Base-by-base conservation (phyloP, 768 basidiomycete species). In the Suillus brevipes region DNA sequence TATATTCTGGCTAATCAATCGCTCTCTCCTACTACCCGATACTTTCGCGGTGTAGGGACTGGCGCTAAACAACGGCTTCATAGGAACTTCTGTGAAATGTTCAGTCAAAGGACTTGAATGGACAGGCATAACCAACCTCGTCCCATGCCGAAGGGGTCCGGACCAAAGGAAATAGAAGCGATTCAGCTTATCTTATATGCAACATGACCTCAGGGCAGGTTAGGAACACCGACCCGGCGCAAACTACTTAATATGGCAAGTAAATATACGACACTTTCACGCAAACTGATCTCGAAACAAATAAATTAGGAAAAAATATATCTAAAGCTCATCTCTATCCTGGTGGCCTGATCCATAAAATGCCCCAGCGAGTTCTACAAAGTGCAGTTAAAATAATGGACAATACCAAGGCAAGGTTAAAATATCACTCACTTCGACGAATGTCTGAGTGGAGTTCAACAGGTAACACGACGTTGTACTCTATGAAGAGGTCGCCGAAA, bases 381-480 rank as follows among this genome's bases (percentile, higher is more conserved):
- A 53, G 25, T 45, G n/a, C 62, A 55, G 53, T 61, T 64, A 60
- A 50, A 28, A 59, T 10, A 23, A 50, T 18, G 60, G 56, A 40
- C 31, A 31, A 38, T 18, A 18, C 40, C 10, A 25, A n/a, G 59
- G 61, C 14, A 31, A 34, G 53, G 31, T 20, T 12, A 10, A 47
- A 55, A 50, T 31, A 38, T 20, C 23, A 84, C 95, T 83, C 74
- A 98, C 97, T 92, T 74, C 81, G 84, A 70, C 87, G 87, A 65
- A 85, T 86, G 58, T 89, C 84, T 58, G 85, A 72, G 57, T 88
- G 82, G 40, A 99, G 77, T 62, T 89, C 84, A 58, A 84, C 78
- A 4, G 97, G 97, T 62, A 99, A 78, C 20, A 99, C 89, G 58
- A 99, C 93, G 64, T 86, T 93, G 78, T 97, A 99, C 76, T 98